Evolutionary conservation across 2,329 filamentous ascomycete genomes (phyloP), one percentile per base, ranked within the genome.

Genomic region (Coniochaeta hoffmannii): DNA sequence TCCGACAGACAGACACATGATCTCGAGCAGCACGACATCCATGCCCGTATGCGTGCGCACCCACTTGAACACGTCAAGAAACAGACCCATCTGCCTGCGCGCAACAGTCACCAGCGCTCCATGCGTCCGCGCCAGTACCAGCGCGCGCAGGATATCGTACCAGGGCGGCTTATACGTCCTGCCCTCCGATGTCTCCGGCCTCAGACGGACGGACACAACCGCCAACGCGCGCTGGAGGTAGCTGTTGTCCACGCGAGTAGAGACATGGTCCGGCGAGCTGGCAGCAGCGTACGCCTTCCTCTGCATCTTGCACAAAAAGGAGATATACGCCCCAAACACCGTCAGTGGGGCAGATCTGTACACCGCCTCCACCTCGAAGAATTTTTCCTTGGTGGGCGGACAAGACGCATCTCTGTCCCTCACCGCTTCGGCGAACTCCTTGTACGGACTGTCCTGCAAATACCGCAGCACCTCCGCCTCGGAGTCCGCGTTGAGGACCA

Each of bases 401-500:
- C 41, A 46, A 7, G 22, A 24, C 22, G 8, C 11, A 22, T 46
- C 41, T 15, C 24, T 17, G 12, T 28, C 11, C 6, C 11, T 12
- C 55, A 30, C 53, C 56, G n/a, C 57, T n/a, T 35, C 31, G 0
- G 41, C 32, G n/a, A 35, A 51, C 17, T 28, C 19, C n/a, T 65
- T 57, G 8, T 73, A 57, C 3, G 62, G 62, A 58, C 76, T 76
- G 56, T 82, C 77, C 8, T 62, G 62, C 17, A 87, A 67, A 65
- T 82, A 85, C 22, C 65, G 63, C 32, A 79, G 57, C 0, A 76
- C 83, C 10, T 73, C 70, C 10, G 72, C 64, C 11, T 81, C 61
- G 4, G 74, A 76, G 1, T 66, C 62, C 0, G 85, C 78, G 60
- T 82, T 72, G 4, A 72, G 68, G 1, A 90, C 60, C 1, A 90